Percentiles rank a stretch among this genome's conserved stretches.
Evolutionary conservation across 179 eudicot species (phyloP).

Genomic region (Beta macrorhiza): DNA sequence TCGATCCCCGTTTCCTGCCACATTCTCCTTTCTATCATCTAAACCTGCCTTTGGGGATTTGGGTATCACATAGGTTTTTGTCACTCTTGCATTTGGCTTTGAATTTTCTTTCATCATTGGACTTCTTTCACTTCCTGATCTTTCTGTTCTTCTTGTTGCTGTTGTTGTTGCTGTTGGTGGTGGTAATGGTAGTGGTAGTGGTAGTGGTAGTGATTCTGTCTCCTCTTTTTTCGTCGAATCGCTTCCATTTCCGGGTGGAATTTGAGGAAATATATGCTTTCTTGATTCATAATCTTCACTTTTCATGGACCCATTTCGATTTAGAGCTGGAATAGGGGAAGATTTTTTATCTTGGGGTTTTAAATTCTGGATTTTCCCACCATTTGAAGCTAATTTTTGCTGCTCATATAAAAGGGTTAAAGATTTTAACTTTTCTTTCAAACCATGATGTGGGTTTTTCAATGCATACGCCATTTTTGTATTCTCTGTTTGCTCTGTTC

Average conservation of each 20-base stretch:
- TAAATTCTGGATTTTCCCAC: slow-evolving; percentile 36
- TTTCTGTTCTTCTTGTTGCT: not conserved
- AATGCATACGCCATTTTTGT: slow-evolving; percentile 29
- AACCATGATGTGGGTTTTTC: slow-evolving; percentile 76
- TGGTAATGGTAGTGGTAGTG: not conserved
- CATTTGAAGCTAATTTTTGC: slow-evolving; percentile 55
- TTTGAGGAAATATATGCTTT: slow-evolving; percentile 27
- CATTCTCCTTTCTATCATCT: slow-evolving; percentile 49
- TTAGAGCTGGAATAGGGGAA: slow-evolving; percentile 19
- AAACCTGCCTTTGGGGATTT: slow-evolving; percentile 32
- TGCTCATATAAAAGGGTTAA: slow-evolving; percentile 72
- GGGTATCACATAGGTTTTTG: slow-evolving; percentile 49
- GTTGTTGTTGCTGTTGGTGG: not conserved
- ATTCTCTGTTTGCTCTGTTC: slow-evolving; percentile 33
- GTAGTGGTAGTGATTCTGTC: not conserved
- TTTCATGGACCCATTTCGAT: slow-evolving; percentile 29
- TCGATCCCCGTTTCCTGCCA: slow-evolving; percentile 38
- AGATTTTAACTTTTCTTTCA: slow-evolving; percentile 81
- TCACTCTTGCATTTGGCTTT: slow-evolving; percentile 40
- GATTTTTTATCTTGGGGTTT: slow-evolving; percentile 30
- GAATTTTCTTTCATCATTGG: slow-evolving; percentile 44
- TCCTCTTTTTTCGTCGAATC: slow-evolving; percentile 23
- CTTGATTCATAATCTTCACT: slow-evolving; percentile 17
- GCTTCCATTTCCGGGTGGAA: slow-evolving; percentile 16
- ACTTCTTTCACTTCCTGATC: slow-evolving; percentile 5